Percentiles rank a stretch among this genome's conserved stretches.
Conservation (phyloP, 176 grass and related monocot genomes). For the Oropetium thomaeum region DNA sequence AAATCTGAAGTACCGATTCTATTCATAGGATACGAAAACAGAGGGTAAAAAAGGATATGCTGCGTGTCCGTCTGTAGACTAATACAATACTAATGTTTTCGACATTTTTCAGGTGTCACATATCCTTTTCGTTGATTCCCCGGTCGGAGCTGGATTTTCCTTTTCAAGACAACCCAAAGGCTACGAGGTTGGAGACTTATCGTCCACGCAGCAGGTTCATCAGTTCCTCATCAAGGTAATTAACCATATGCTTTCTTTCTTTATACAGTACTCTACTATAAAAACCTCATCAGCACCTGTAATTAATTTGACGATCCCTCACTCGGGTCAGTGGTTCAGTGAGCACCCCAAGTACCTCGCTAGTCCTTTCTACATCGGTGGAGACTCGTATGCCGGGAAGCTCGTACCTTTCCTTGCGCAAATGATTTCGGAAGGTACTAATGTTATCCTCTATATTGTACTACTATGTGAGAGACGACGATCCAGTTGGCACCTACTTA, state of each 20-base stretch:
- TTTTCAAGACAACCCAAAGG: constrained; percentile 48
- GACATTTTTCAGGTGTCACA: constrained; percentile 58
- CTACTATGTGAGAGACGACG: background rate
- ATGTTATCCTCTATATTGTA: too few relatives aligned
- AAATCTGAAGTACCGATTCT: background rate
- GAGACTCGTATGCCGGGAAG: constrained; percentile 55
- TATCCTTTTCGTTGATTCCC: constrained; percentile 73
- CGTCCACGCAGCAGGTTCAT: constrained; percentile 25
- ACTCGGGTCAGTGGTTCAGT: constrained; percentile 57
- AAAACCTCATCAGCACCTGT: background rate
- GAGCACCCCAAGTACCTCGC: constrained; percentile 35
- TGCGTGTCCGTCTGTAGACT: too few relatives aligned
- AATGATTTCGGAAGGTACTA: constrained; percentile 55
- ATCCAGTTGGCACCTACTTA: background rate
- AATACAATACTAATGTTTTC: too few relatives aligned
- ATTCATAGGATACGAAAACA: background rate
- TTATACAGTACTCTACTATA: too few relatives aligned
- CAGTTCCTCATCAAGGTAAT: constrained; percentile 49
- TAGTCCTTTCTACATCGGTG: constrained; percentile 59
- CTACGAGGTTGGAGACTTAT: constrained; percentile 49
- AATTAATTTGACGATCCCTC: background rate
- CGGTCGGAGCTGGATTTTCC: constrained; percentile 66
- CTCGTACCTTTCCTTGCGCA: constrained; percentile 38
- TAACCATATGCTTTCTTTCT: background rate
- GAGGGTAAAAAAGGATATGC: too few relatives aligned